Conservation (phyloP, 345 rosid genomes). For the Linum lewisii region DNA sequence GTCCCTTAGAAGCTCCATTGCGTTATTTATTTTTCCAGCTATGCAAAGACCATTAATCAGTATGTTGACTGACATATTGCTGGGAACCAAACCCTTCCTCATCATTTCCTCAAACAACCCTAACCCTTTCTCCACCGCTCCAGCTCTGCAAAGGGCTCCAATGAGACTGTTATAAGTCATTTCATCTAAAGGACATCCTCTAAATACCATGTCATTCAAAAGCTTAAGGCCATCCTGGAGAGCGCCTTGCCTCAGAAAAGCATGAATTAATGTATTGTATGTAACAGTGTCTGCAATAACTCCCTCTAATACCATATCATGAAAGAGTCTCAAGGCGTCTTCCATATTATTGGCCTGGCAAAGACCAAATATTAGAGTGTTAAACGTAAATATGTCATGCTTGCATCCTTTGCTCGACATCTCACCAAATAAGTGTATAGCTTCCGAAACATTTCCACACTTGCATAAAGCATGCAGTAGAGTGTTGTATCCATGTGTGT, state of each 20-base stretch:
- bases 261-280: slow-evolving; percentile 58
- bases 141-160: slow-evolving; percentile 52
- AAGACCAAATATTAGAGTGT: slow-evolving; percentile 59
- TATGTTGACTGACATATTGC: slow-evolving; percentile 62
- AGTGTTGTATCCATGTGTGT: slow-evolving; percentile 69
- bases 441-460: slow-evolving; percentile 42
- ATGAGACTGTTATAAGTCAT: slow-evolving; percentile 71
- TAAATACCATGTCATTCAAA: slow-evolving; percentile 66
- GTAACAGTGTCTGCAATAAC: slow-evolving; percentile 72
- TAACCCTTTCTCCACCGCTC: slow-evolving; percentile 55
- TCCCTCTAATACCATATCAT: slow-evolving; percentile 69
- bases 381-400: slow-evolving; percentile 72
- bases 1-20: slow-evolving; percentile 57
- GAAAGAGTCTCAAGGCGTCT: slow-evolving; percentile 48
- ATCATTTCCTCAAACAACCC: slow-evolving; percentile 77
- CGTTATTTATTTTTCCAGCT: slow-evolving; percentile 51
- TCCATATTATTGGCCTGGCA: slow-evolving; percentile 49
- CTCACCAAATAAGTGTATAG: slow-evolving; percentile 39
- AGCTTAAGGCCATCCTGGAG: slow-evolving; percentile 66
- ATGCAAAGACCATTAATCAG: slow-evolving; percentile 59
- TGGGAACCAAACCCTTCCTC: slow-evolving; percentile 42
- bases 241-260: slow-evolving; percentile 47
- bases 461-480: slow-evolving; percentile 57
- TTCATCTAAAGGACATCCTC: slow-evolving; percentile 61
- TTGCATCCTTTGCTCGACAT: slow-evolving; percentile 72